Conservation (phyloP, 2,329 filamentous ascomycete species). For the Pyrenophora tritici-repentis region DNA sequence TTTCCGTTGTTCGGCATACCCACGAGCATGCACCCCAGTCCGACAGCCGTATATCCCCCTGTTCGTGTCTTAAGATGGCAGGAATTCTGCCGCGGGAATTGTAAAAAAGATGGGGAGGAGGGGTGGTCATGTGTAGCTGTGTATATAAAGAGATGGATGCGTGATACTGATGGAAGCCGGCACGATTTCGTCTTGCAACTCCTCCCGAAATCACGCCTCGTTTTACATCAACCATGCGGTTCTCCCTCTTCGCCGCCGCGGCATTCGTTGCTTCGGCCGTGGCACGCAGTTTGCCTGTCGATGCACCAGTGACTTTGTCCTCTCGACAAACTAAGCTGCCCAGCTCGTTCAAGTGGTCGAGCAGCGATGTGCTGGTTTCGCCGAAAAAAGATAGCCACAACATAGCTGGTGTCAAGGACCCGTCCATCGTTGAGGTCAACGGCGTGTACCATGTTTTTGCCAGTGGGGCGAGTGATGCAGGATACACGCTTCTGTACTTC, state of each 20-base stretch:
- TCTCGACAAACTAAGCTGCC: slow-evolving; percentile 21
- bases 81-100: too few species aligned
- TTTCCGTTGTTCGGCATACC: too few species aligned
- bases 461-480: slow-evolving; percentile 43
- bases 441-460: slow-evolving; percentile 51
- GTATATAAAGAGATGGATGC: too few species aligned
- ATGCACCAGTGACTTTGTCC: neutral
- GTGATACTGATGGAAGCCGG: too few species aligned
- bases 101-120: too few species aligned
- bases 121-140: too few species aligned
- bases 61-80: too few species aligned
- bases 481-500: slow-evolving; percentile 51
- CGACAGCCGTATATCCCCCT: too few species aligned
- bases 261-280: slow-evolving; percentile 16
- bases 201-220: too few species aligned
- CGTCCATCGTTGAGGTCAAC: slow-evolving; percentile 46
- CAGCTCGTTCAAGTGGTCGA: slow-evolving; percentile 39
- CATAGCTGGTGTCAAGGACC: slow-evolving; percentile 43
- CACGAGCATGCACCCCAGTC: too few species aligned
- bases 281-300: slow-evolving; percentile 9
- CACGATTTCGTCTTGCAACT: too few species aligned
- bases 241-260: slow-evolving; percentile 7
- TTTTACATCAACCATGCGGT: slow-evolving; percentile 5
- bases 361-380: slow-evolving; percentile 30
- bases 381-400: slow-evolving; percentile 37